Base-by-base conservation (phyloP, 306 rosid species). In the Lathyrus sativus region DNA sequence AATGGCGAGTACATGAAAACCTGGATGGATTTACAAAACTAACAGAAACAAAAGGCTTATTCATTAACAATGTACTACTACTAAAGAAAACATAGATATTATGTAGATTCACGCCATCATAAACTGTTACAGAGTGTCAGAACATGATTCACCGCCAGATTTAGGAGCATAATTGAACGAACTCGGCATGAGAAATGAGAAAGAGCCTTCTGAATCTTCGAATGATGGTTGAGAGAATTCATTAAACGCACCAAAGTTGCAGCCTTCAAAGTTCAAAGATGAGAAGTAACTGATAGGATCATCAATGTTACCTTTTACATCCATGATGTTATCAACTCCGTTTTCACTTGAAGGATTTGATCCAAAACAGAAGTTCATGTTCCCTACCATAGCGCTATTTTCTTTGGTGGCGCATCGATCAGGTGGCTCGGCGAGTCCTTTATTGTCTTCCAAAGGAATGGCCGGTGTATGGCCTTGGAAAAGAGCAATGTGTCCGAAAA, bases 391-490 rank as follows among this genome's bases (percentile, higher is more conserved):
- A 56, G 65, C 65, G 24, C 43, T 72, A 46, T 60, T 76, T 68
- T 85, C 98, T 31, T 49, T 85, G 76, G 70, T 75, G 44, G 76
- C 71, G 18, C 60, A 84, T 33, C 64, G 79, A 55, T 85, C 96
- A 4, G 63, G 71, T 9, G 76, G 69, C 61, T 65, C 78, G 0
- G 44, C 67, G 5, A 22, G 77, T 78, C 65, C 85, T 80, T 82
- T 93, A 2, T 80, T 31, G 19, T 93, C 97, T 3, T 95, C 99
- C 8, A 75, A 61, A 17, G 97, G 90, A 70, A 95, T 91, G 2
- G 97, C 99, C 3, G 99, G 99, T 45, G 97, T 95, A 80, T 95
- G 99, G 41, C 99, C 97, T 80, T 95, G 97, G 79, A 95, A 95
- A 11, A 95, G 91, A 15, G 99, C 87, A 77, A 95, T 91, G 79